phyloP scores from a whole-genome alignment of 345 rosid genomes.

The Syzygium oleosum region DNA sequence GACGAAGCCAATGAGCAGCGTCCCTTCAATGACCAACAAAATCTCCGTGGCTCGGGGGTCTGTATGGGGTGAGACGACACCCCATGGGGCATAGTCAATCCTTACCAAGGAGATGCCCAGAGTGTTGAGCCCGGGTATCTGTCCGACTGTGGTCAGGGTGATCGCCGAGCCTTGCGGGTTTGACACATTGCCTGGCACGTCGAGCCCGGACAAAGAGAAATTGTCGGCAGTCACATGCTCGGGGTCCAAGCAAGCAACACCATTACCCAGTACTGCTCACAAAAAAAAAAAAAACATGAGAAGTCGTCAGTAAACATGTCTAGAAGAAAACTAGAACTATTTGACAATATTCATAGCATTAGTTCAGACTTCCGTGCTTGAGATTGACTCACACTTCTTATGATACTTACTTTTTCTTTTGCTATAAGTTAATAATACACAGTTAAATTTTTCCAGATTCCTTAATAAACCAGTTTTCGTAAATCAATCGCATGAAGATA shows the following conservation, averaged over 20 bases:
- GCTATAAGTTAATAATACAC: neutral
- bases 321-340: neutral
- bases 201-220: constrained; percentile 4
- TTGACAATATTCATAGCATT: neutral
- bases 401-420: neutral
- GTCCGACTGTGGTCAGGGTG: neutral
- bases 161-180: constrained; percentile 1
- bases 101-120: constrained; percentile 14
- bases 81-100: constrained; percentile 6
- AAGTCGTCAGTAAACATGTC: neutral
- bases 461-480: neutral
- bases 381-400: neutral
- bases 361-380: neutral
- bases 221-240: constrained; percentile 4
- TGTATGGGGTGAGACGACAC: constrained; percentile 4
- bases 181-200: neutral
- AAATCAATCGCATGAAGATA: neutral
- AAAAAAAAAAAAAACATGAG: too few relatives aligned
- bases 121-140: constrained; percentile 13
- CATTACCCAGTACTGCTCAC: constrained; percentile 8
- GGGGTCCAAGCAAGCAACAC: neutral
- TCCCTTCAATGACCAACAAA: constrained; percentile 15
- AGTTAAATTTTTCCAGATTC: neutral
- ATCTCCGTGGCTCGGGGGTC: constrained; percentile 14
- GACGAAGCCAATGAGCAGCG: constrained; percentile 8